Percentiles rank a stretch among this genome's conserved stretches.
Conservation (phyloP, 2,329 filamentous ascomycete species). For the Pestalotiopsis sp. region DNA sequence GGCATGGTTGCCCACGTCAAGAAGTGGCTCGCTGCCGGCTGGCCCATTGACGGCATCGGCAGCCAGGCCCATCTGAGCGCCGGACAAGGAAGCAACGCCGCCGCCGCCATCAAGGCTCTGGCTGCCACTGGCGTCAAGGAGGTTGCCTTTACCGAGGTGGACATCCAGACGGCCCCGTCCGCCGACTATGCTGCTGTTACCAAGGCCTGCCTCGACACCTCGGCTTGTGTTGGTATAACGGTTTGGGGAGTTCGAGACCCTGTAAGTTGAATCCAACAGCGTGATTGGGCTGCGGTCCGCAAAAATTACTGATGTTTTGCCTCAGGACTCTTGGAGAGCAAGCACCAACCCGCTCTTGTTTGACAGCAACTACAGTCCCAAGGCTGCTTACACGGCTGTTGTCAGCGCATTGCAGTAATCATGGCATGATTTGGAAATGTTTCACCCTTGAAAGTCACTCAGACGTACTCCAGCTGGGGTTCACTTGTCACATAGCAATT, state of each 20-base stretch:
- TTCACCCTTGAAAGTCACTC: too few species aligned
- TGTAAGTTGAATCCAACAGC: conserved; percentile 29
- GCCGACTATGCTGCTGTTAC: conserved; percentile 62
- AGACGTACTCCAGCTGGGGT: too few species aligned
- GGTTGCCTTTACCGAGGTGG: conserved; percentile 63
- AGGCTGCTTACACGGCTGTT: conserved; percentile 53
- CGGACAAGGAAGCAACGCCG: conserved; percentile 42
- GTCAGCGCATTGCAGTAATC: conserved; percentile 37
- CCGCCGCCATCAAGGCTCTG: conserved; percentile 47
- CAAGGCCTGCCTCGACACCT: conserved; percentile 59
- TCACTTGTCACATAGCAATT: too few species aligned
- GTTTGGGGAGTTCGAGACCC: conserved; percentile 59
- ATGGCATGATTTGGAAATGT: neutral
- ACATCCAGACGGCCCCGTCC: conserved; percentile 60
- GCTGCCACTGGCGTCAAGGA: conserved; percentile 48
- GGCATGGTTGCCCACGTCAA: conserved; percentile 60
- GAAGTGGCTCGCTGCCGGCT: conserved; percentile 62
- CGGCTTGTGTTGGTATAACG: conserved; percentile 67
- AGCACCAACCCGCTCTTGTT: conserved; percentile 55
- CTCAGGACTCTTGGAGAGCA: conserved; percentile 53
- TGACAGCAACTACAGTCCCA: conserved; percentile 52
- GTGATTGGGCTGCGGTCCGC: neutral
- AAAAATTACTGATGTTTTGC: neutral
- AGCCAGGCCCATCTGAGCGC: conserved; percentile 52
- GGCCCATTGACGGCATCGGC: conserved; percentile 64